A percentile compares a stretch with the other conserved stretches of the same genome.
phyloP scores from a whole-genome alignment of 768 basidiomycete species.

The Amanita rimosa region DNA sequence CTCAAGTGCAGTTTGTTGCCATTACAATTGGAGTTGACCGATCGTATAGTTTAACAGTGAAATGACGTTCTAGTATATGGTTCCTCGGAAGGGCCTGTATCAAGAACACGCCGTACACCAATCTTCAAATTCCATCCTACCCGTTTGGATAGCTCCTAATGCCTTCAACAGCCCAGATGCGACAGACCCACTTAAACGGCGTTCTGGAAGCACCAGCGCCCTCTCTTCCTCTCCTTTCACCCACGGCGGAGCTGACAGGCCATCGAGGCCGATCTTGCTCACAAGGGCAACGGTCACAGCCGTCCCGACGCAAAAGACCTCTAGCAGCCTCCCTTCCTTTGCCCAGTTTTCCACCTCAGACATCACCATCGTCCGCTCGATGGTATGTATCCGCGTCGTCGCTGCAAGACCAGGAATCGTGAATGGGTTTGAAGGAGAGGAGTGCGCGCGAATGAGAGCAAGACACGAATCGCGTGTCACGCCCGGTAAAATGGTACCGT shows the following conservation, averaged over 20 bases:
- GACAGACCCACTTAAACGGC: conserved; percentile 33
- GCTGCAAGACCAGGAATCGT: conserved; percentile 29
- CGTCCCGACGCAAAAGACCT: conserved; percentile 72
- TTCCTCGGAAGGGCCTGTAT: too few relatives aligned
- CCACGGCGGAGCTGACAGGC: conserved; percentile 6
- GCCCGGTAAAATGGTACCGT: conserved; percentile 85
- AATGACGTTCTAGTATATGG: too few relatives aligned
- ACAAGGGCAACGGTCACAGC: conserved; percentile 62
- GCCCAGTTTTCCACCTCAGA: conserved; percentile 17
- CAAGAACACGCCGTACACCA: conserved; percentile 40
- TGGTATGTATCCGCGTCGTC: background rate
- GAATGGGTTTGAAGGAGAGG: conserved; percentile 24
- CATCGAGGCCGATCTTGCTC: conserved; percentile 42
- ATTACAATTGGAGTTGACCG: too few relatives aligned
- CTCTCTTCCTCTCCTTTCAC: background rate
- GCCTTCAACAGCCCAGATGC: conserved; percentile 53
- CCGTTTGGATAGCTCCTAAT: conserved; percentile 66
- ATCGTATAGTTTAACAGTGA: too few relatives aligned
- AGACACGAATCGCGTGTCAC: conserved; percentile 78
- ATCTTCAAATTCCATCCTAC: conserved; percentile 43
- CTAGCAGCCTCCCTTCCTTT: conserved; percentile 45
- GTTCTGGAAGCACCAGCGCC: conserved; percentile 38
- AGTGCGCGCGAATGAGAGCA: conserved; percentile 48
- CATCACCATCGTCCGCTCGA: background rate
- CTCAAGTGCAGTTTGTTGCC: too few relatives aligned